Base-by-base conservation (phyloP, 805 yeast species). In the Ogataea neopini region DNA sequence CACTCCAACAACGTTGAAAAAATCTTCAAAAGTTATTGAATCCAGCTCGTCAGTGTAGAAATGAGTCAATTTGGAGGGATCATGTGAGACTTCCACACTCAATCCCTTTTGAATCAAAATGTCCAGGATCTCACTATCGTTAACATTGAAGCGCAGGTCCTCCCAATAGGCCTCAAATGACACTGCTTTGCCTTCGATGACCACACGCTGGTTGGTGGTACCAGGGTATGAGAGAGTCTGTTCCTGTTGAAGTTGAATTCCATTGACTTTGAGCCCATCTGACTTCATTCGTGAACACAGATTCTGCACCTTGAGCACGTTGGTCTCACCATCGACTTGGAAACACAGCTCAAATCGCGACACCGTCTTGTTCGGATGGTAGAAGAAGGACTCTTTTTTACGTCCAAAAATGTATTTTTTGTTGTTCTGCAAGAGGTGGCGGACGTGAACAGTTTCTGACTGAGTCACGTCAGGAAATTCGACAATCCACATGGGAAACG, bases 351-450 rank as follows among this genome's bases (percentile, higher is more conserved):
- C 56, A 10, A 52, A 35, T 14, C 56, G 33, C 4, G 56, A 52
- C 3, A 50, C 48, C 2, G 56, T 30, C 35, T 52, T 52, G 22
- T 49, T 42, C 4, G 46, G 47, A 14, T 39, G 36, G 30, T 40
- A 39, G 38, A 49, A 52, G 7, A 43, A 47, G 5, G 56, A 51
- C 28, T 49, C 56, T 28, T 47, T 52, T 15, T 49, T 52, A 4
- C 56, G 45, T 3, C 56, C 56, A 26, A 52, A 32, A 14, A 45
- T 7, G 22, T 52, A 52, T 22, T 28, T 19, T 26, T 47, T 45
- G 22, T 37, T 45, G 6, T 33, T 38, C 2, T 44, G 18, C 10
- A 52, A 36, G 3, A 51, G 44, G 23, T 52, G 53, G 13, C 29
- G 35, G 30, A 10, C 30, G 30, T 13, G 10, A 28, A 8, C 11